Conservation (phyloP, 306 rosid genomes). For the Fagus crenata region DNA sequence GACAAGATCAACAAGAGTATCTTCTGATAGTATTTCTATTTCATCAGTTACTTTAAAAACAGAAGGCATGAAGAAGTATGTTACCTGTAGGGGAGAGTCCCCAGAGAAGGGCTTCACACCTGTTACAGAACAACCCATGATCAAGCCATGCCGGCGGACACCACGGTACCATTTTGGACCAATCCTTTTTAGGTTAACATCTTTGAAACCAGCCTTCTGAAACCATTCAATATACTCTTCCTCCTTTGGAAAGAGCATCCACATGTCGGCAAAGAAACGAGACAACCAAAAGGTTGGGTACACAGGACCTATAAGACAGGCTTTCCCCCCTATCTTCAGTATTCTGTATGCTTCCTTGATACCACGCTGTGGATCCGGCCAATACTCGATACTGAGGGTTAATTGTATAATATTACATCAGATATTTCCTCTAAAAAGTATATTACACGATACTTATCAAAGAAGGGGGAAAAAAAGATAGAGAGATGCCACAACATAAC, state of each 20-base stretch:
- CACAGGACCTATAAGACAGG: constrained; percentile 84
- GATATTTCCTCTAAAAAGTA: neutral
- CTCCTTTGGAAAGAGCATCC: constrained; percentile 89
- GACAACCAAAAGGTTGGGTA: constrained; percentile 84
- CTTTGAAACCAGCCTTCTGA: constrained; percentile 73
- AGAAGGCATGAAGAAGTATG: neutral
- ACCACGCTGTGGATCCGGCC: constrained; percentile 94
- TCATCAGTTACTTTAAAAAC: neutral
- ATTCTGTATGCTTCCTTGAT: constrained; percentile 86
- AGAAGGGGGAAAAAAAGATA: neutral
- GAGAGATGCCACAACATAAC: neutral
- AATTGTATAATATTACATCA: constrained; percentile 8
- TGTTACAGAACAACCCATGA: constrained; percentile 87
- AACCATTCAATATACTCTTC: constrained; percentile 90
- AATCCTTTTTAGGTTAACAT: constrained; percentile 75
- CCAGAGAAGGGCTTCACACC: constrained; percentile 79
- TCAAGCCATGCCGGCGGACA: constrained; percentile 76
- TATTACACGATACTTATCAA: neutral
- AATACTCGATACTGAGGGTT: constrained; percentile 69
- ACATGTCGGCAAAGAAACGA: constrained; percentile 77
- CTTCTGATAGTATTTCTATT: neutral
- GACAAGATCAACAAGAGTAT: neutral
- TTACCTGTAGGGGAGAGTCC: constrained; percentile 79
- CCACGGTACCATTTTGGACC: constrained; percentile 95
- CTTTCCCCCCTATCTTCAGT: constrained; percentile 76